Evolutionary conservation across 2,329 filamentous ascomycete genomes (phyloP), one percentile per base, ranked within the genome.

Genomic region (Fusarium sp.): DNA sequence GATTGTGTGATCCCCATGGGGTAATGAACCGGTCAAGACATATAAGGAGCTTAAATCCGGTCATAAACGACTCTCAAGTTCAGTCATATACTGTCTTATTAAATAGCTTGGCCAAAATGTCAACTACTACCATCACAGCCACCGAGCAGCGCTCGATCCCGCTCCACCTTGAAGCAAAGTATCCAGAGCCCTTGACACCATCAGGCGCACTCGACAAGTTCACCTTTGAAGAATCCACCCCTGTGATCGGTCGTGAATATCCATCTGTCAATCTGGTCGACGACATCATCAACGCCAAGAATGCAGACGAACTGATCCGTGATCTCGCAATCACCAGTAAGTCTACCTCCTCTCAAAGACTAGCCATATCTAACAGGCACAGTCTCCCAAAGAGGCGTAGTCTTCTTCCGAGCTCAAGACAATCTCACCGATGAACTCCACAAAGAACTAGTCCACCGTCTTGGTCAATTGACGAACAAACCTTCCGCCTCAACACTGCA

Each of bases 341-440:
- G 78, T 67, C 4, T 6, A 10, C 9, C n/a, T n/a, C n/a, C n/a
- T n/a, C n/a, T n/a, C n/a, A n/a, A n/a, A n/a, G n/a, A n/a, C n/a
- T n/a, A n/a, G n/a, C 19, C 12, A 2, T 7, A 12, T 2, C 16
- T n/a, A 21, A 18, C 4, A 39, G 49, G n/a, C 0, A n/a, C 12
- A 89, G 87, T 90, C 66, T 89, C 88, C 2, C 84, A 86, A 66
- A 83, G 89, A 16, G 88, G 88, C 3, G 89, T 91, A 4, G 88
- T 91, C 42, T 90, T 91, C 78, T 89, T 91, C 76, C 85, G 89
- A 16, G 81, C 83, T 12, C 89, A 91, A 65, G 80, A 88, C 71
- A 81, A 84, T 66, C 78, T 90, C 8, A 83, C 82, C 69, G 84
- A 89, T 69, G 85, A 86, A 0, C 81, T 88, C 8, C 88, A 89